These are phyloP conservation scores for Ophiostoma piceae DNA, from an alignment of 2,329 filamentous ascomycete genomes.

Conservation along the genomic window DNA sequence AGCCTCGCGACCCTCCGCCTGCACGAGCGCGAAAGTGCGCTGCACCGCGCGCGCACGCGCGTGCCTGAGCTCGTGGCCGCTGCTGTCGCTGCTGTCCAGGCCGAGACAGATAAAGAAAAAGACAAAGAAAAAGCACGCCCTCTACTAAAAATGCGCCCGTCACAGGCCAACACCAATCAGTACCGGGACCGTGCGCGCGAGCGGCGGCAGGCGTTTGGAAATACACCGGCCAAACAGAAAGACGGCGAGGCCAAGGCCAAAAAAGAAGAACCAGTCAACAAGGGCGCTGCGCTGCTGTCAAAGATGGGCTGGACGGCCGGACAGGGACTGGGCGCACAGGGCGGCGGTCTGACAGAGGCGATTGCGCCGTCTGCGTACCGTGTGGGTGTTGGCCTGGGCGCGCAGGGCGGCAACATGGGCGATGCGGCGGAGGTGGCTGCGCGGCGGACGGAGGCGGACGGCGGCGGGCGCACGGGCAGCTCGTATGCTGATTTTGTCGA, in stretches of 20 bases:
- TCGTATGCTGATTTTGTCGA: conserved; percentile 57
- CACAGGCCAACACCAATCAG: conserved; percentile 29
- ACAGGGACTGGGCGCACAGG: conserved; percentile 58
- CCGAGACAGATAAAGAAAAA: not conserved
- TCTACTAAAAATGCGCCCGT: conserved; percentile 17
- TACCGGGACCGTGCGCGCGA: conserved; percentile 66
- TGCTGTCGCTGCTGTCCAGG: conserved; percentile 34
- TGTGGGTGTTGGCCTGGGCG: conserved; percentile 64
- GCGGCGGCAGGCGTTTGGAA: conserved; percentile 53
- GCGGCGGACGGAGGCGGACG: conserved; percentile 49
- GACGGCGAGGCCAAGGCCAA: conserved; percentile 31
- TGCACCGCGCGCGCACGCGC: conserved; percentile 36
- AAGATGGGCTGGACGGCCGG: conserved; percentile 70
- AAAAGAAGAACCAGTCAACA: conserved; percentile 32
- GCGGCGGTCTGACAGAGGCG: conserved; percentile 57
- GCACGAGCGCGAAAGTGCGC: conserved; percentile 43
- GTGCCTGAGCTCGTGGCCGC: conserved; percentile 31
- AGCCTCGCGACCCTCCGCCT: conserved; percentile 39
- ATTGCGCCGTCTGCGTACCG: conserved; percentile 61
- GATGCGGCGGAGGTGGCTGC: conserved; percentile 61
- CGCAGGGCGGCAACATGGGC: conserved; percentile 63
- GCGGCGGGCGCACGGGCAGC: conserved; percentile 56
- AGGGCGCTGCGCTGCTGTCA: conserved; percentile 61
- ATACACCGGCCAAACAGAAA: conserved; percentile 30
- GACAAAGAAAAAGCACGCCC: conserved; percentile 19